Conservation (phyloP, 768 basidiomycete species). For the Hypholoma sublateritium region DNA sequence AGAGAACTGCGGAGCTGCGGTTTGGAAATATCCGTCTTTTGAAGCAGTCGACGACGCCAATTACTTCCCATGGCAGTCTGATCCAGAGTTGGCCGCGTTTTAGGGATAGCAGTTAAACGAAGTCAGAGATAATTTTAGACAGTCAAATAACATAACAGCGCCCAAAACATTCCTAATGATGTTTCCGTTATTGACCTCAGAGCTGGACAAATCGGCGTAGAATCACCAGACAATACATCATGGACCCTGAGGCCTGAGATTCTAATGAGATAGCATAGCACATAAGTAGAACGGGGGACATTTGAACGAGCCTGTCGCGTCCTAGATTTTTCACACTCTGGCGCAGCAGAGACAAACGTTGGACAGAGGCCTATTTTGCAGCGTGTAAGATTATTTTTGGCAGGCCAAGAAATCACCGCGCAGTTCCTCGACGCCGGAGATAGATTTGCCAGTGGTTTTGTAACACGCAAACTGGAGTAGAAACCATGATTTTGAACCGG, state of each 20-base stretch:
- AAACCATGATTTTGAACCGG: conserved; percentile 4
- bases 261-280: too few relatives aligned
- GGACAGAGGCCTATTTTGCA: background rate
- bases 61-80: conserved; percentile 9
- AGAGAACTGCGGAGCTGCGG: conserved; percentile 24
- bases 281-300: too few relatives aligned
- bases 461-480: background rate
- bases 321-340: background rate
- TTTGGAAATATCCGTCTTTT: conserved; percentile 16
- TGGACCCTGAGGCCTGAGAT: too few relatives aligned
- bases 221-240: too few relatives aligned
- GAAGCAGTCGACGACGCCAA: conserved; percentile 8
- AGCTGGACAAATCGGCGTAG: too few relatives aligned
- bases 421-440: background rate
- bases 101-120: too few relatives aligned
- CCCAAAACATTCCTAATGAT: too few relatives aligned
- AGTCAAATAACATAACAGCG: too few relatives aligned
- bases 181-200: too few relatives aligned
- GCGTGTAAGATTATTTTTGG: background rate
- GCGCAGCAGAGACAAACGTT: conserved; percentile 1
- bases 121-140: too few relatives aligned
- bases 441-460: background rate
- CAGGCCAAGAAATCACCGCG: background rate
- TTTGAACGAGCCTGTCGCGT: background rate
- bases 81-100: too few relatives aligned